phyloP scores from a whole-genome alignment of 2,329 filamentous ascomycete species.

The Calonectria honghensis region DNA sequence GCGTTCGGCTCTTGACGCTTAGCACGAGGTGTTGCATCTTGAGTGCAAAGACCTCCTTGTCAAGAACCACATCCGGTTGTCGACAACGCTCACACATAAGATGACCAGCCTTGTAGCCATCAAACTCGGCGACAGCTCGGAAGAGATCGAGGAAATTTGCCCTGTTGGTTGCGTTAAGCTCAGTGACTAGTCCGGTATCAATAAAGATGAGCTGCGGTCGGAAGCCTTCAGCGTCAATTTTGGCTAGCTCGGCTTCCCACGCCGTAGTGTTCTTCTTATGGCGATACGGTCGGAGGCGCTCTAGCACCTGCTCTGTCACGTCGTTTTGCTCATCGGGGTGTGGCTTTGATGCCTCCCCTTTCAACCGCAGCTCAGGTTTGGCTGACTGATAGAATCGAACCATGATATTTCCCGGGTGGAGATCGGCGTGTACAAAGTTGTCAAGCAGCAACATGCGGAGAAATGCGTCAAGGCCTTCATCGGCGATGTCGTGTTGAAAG shows the following conservation, averaged over 20 bases:
- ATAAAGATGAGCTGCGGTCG: constrained; percentile 97
- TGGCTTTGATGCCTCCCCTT: constrained; percentile 55
- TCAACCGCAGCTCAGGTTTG: constrained; percentile 76
- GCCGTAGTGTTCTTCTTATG: constrained; percentile 76
- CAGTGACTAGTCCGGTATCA: constrained; percentile 95
- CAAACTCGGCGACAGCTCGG: constrained; percentile 95
- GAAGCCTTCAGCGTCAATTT: constrained; percentile 91
- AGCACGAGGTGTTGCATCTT: constrained; percentile 98
- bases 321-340: constrained; percentile 75
- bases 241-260: constrained; percentile 84
- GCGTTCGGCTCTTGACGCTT: constrained; percentile 90
- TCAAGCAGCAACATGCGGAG: constrained; percentile 97
- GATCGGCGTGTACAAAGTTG: constrained; percentile 97
- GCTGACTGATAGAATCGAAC: constrained; percentile 95
- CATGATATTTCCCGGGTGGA: constrained; percentile 99
- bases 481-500: constrained; percentile 95
- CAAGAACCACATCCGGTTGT: constrained; percentile 91
- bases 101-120: constrained; percentile 95
- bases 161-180: constrained; percentile 90
- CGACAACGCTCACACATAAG: constrained; percentile 97
- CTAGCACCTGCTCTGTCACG: constrained; percentile 90
- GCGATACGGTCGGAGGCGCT: constrained; percentile 84
- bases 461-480: constrained; percentile 96
- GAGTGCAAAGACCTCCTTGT: constrained; percentile 92
- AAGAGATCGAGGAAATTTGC: constrained; percentile 96